Percentiles rank a stretch among this genome's conserved stretches.
phyloP scores from a whole-genome alignment of 192 early-diverging fungal genomes.

The Linnemannia elongata region DNA sequence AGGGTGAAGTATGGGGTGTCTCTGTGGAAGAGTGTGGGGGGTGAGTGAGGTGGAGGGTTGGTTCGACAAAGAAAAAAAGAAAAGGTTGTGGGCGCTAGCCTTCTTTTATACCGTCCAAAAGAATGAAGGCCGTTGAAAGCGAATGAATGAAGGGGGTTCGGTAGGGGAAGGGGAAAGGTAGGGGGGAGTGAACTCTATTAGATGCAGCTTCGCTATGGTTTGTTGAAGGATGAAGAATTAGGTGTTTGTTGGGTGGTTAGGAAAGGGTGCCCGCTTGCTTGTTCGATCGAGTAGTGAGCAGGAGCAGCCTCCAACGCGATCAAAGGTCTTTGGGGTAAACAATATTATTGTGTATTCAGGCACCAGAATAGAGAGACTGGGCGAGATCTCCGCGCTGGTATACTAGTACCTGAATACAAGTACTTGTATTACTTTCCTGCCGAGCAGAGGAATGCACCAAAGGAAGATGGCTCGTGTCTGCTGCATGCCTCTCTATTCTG shows the following conservation, averaged over 20 bases:
- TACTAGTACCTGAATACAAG: neutral
- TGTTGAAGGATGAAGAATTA: neutral
- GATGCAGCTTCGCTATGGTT: neutral
- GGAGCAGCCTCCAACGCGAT: neutral
- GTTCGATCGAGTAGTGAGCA: neutral
- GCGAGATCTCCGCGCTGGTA: conserved; percentile 1
- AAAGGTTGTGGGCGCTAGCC: neutral
- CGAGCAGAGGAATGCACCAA: neutral
- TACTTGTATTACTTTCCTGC: neutral
- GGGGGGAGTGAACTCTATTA: neutral
- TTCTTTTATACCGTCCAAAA: neutral
- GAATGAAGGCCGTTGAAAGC: neutral
- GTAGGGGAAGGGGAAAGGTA: neutral
- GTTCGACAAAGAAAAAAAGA: conserved; percentile 3
- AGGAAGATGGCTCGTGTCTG: neutral
- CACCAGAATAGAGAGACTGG: neutral
- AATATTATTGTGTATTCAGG: neutral
- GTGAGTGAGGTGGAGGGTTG: conserved; percentile 4
- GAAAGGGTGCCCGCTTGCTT: neutral
- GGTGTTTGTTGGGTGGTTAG: neutral
- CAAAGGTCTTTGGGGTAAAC: neutral
- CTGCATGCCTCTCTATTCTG: too few relatives aligned
- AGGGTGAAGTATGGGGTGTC: neutral
- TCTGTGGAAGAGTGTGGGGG: conserved; percentile 16
- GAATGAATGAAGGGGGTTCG: neutral